Evolutionary conservation across 495 filamentous ascomycete species (phyloP), one percentile per base, ranked within the genome.

Genomic region (Penicillium canariense): DNA sequence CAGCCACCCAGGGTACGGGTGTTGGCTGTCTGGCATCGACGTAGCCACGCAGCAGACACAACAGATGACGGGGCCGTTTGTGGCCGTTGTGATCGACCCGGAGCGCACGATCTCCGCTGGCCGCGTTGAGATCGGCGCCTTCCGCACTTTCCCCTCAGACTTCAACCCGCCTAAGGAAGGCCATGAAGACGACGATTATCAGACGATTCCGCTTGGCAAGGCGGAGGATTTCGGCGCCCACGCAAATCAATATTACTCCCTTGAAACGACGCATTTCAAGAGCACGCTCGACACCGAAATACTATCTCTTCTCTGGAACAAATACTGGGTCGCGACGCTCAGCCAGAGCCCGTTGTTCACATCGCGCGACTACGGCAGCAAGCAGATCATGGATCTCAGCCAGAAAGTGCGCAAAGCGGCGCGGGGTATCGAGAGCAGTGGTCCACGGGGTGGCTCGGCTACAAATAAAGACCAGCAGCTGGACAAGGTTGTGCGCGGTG

Each of bases 281-380:
- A 90, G 86, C 50, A 86, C 87, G 4, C 85, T 99, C 27, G 95
- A 99, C 68, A 79, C 83, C 1, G 84, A 89, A 56, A 77, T 97
- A 26, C 76, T 99, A 5, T 90, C 92, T 58, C 79, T 89, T 38
- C 78, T 99, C 48, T 99, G 95, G 95, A 97, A 96, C 71, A 99
- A 99, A 68, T 99, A 99, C 75, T 99, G 95, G 95, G 93, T 97
- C 22, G 86, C 91, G 53, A 99, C 95, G 22, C 82, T 99, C n/a
- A 92, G 89, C n/a, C 89, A 96, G 66, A 92, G 83, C 59, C 93
- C 95, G 39, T 80, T 97, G 9, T 87, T 96, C 58, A 89, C 90
- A 38, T 97, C 96, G 61, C 87, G 93, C 57, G 94, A 97, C 56
- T 99, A 90, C 67, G 85, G 85, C 47, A 95, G 85, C 60, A 93